These are phyloP conservation scores for Mycena kentingensis DNA, from an alignment of 768 basidiomycete genomes.

Conservation along the genomic window DNA sequence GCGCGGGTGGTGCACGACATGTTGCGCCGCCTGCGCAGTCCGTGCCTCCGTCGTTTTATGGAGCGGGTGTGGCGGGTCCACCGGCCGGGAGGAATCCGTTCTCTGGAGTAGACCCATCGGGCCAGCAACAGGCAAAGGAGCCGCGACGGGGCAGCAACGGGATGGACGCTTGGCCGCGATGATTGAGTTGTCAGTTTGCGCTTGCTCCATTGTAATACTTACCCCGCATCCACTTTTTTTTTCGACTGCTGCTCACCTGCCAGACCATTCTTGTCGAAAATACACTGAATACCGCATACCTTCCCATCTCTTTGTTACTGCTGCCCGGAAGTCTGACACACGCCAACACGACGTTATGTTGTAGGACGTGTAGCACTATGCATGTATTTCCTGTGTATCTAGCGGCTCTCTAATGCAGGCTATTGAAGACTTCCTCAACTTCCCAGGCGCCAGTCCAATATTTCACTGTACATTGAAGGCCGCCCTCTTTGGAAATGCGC, in stretches of 20 bases:
- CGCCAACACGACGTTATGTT: neutral
- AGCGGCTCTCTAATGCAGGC: constrained; percentile 36
- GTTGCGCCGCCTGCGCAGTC: constrained; percentile 54
- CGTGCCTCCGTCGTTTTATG: constrained; percentile 70
- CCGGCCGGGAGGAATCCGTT: constrained; percentile 43
- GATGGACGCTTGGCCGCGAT: constrained; percentile 79
- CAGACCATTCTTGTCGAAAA: constrained; percentile 19
- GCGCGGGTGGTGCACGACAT: constrained; percentile 39
- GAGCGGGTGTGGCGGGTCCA: constrained; percentile 54
- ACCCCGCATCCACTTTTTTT: too few species aligned
- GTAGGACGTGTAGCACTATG: too few species aligned
- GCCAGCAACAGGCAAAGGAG: constrained; percentile 56
- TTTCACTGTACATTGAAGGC: constrained; percentile 70
- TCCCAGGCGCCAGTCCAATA: constrained; percentile 98
- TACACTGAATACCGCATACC: constrained; percentile 15
- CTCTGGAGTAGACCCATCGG: constrained; percentile 38
- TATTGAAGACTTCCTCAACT: constrained; percentile 78
- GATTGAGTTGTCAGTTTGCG: constrained; percentile 26
- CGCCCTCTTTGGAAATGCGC: constrained; percentile 78
- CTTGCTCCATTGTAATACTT: constrained; percentile 1
- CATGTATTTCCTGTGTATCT: constrained; percentile 20
- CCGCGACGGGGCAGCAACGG: constrained; percentile 55
- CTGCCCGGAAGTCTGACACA: too few species aligned
- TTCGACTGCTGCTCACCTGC: neutral
- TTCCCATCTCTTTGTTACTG: too few species aligned